Conservation (phyloP, 768 basidiomycete species). For the Tylopilus sp. region DNA sequence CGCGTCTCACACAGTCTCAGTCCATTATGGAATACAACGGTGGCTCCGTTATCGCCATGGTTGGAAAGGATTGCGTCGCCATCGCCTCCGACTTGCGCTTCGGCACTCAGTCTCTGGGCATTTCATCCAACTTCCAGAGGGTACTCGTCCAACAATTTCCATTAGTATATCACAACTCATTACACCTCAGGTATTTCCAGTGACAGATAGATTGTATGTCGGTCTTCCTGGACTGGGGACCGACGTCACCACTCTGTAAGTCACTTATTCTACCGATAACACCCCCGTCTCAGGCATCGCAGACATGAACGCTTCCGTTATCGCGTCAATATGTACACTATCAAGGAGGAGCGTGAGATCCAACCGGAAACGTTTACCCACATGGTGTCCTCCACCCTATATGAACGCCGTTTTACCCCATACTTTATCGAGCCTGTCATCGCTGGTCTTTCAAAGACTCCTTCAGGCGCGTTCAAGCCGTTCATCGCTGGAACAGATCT, state of each 20-base stretch:
- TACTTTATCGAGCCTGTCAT: conserved; percentile 97
- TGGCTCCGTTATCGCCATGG: conserved; percentile 99
- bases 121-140: conserved; percentile 94
- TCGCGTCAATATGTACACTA: conserved; percentile 97
- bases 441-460: conserved; percentile 78
- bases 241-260: conserved; percentile 89
- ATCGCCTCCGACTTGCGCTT: conserved; percentile 94
- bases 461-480: conserved; percentile 71
- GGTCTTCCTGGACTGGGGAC: conserved; percentile 92
- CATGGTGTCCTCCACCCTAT: conserved; percentile 91
- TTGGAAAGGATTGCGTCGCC: conserved; percentile 97
- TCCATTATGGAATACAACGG: conserved; percentile 93
- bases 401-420: conserved; percentile 93
- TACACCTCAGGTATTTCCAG: conserved; percentile 74
- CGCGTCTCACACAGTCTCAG: conserved; percentile 35
- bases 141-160: conserved; percentile 39
- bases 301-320: conserved; percentile 91
- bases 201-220: conserved; percentile 88
- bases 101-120: conserved; percentile 81
- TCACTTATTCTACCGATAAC: conserved; percentile 4
- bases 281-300: conserved; percentile 4
- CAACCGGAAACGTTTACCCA: conserved; percentile 95
- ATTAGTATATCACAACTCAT: conserved; percentile 7
- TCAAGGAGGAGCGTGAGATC: conserved; percentile 98
- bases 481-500: conserved; percentile 96